A percentile compares a stretch with the other conserved stretches of the same genome.
Conservation (phyloP, 805 yeast genomes). For the Myxozyma mucilagina region DNA sequence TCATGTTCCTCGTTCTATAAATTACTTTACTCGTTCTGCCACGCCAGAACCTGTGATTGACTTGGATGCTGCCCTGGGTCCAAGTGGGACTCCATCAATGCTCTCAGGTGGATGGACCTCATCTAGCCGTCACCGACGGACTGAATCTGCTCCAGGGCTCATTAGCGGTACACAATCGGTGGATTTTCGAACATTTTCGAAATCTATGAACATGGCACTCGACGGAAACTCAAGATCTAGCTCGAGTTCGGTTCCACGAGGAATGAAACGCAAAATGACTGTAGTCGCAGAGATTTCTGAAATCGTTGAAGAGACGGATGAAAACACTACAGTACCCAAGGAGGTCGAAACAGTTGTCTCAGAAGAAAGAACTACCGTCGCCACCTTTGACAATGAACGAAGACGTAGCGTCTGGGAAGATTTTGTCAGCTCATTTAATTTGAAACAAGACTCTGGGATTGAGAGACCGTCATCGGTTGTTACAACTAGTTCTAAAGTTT, state of each 20-base stretch:
- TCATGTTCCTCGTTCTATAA: slow-evolving; percentile 29
- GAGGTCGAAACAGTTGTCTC: too few species aligned
- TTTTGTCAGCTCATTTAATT: slow-evolving; percentile 26
- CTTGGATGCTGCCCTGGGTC: slow-evolving; percentile 53
- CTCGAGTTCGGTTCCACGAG: slow-evolving; percentile 15
- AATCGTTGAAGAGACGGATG: slow-evolving; percentile 20
- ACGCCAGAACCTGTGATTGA: slow-evolving; percentile 60
- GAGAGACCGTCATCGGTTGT: too few species aligned
- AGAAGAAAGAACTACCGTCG: background rate
- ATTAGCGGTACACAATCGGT: slow-evolving; percentile 28
- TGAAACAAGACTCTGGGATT: background rate
- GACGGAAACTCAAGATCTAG: background rate
- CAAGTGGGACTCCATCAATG: slow-evolving; percentile 38
- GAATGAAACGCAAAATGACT: slow-evolving; percentile 37
- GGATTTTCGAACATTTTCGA: slow-evolving; percentile 21
- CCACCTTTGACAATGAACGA: slow-evolving; percentile 1
- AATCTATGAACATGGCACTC: slow-evolving; percentile 7
- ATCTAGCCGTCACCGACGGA: slow-evolving; percentile 47
- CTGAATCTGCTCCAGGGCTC: slow-evolving; percentile 60
- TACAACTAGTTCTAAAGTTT: background rate
- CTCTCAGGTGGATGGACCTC: slow-evolving; percentile 16
- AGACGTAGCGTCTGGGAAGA: slow-evolving; percentile 29
- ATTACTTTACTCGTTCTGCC: slow-evolving; percentile 25
- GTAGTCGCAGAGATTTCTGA: slow-evolving; percentile 36
- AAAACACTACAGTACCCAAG: too few species aligned